Base-by-base conservation (phyloP, 352 stramenopile genomes). In the Globisporangium abappressorium region DNA sequence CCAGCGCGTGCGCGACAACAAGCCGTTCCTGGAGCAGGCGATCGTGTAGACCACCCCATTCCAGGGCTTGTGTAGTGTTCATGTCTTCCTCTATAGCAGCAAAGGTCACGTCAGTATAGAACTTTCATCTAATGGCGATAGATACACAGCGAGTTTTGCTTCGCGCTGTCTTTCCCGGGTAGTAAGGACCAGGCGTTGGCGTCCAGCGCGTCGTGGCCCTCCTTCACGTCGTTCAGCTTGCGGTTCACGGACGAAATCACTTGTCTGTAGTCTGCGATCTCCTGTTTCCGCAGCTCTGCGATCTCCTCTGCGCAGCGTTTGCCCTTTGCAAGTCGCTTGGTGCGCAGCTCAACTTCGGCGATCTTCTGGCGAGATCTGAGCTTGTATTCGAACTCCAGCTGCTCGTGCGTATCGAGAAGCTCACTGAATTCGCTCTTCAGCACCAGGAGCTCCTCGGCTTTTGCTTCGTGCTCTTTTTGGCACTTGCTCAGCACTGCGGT, bases 21-120 rank as follows among this genome's bases (percentile, higher is more conserved):
- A 84, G 66, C 84, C 81, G 22, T 94, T 92, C 65, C 62, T 92
- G 28, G 86, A 94, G 68, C 81, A 86, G 55, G 80, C 78, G 57
- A 92, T 94, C 47, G 86, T 94, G 54, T 94, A 90, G 70, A 63
- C 5, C 12, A 9, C 1, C 14, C 7, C n/a, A n/a, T n/a, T n/a
- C n/a, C n/a, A n/a, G n/a, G n/a, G 12, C 2, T 43, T 11, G 5
- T 46, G 38, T 18, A 46, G 38, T 18, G 14, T 20, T 46, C 38
- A 46, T 46, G 14, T 46, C 20, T 46, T 6, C 38, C 14, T 5
- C 36, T 20, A 20, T 6, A 46, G 38, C 38, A 46, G 38, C 38
- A 46, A 46, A 46, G 38, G 38, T 46, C 12, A 20, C 38, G 12
- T 46, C 38, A 20, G 34, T 5, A 46, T 46, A 46, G 38, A 15